Evolutionary conservation across 495 filamentous ascomycete species (phyloP), one percentile per base, ranked within the genome.

Genomic region (Letharia columbiana): DNA sequence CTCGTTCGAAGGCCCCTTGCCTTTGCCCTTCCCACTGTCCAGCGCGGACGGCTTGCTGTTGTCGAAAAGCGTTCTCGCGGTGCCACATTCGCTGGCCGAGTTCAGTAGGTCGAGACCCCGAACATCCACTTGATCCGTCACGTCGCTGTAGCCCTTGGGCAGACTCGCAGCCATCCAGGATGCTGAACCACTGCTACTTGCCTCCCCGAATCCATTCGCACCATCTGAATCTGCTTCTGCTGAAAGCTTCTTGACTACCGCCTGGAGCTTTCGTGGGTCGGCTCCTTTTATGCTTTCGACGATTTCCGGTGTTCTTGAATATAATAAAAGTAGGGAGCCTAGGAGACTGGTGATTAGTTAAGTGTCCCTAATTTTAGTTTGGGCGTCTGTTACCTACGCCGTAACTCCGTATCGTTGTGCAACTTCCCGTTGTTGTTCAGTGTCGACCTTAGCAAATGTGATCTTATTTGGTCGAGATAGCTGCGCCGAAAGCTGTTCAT

Each of bases 31-130:
- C 9, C 67, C 62, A 52, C 68, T 73, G 17, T 75, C 79, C 49
- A 93, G 75, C 2, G 84, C 79, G 6, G 80, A 81, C 18, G 94
- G 94, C 75, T 89, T 89, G 49, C 73, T 80, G 9, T 68, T 67
- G 23, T 89, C 84, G 71, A 98, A 91, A 8, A 98, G 77, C n/a
- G 83, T 85, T 65, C 87, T 79, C 40, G 88, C 87, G 54, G 75
- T 76, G 3, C 88, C 92, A 63, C 82, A 81, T 28, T 87, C 84
- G 66, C 81, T 86, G 71, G 92, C 89, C 31, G 86, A 81, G 76
- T 98, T 98, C 72, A 98, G 76, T 52, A 98, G 82, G 70, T 98
- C 95, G 67, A 94, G 77, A 4, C 90, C 89, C 73, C 86, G 86
- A 37, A 86, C 69, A 68, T 97, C 90, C 40, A 95, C 83, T 72